Evolutionary conservation across 2,329 filamentous ascomycete genomes (phyloP).

Genomic region (Verticillium longisporum): DNA sequence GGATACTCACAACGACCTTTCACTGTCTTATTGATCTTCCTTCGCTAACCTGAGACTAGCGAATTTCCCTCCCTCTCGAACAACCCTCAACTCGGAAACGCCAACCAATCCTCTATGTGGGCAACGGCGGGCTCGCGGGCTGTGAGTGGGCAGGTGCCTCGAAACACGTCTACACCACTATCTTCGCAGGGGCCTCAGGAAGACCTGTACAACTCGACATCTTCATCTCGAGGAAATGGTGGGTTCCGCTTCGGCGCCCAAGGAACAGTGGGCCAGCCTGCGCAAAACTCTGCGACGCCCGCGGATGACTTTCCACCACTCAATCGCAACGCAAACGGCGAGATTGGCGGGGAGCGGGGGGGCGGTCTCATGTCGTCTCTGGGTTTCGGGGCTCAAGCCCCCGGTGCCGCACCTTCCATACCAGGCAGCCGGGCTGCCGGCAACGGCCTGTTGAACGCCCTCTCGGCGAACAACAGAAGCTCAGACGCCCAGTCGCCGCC

Average conservation of each 20-base stretch:
- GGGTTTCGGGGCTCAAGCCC: conserved; percentile 42
- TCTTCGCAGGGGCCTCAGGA: conserved; percentile 45
- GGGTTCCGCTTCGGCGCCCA: conserved; percentile 47
- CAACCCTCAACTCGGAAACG: conserved; percentile 45
- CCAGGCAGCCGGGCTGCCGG: conserved; percentile 35
- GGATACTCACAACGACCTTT: not conserved
- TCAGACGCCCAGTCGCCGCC: conserved; percentile 41
- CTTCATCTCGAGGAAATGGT: conserved; percentile 32
- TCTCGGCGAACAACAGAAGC: conserved; percentile 51
- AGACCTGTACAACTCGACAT: conserved; percentile 31
- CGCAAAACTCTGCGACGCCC: conserved; percentile 39
- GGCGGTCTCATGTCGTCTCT: conserved; percentile 45
- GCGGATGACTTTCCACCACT: conserved; percentile 58
- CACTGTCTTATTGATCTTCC: no score
- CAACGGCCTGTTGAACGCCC: conserved; percentile 56
- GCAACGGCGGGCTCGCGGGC: conserved; percentile 41
- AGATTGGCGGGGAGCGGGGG: conserved; percentile 49
- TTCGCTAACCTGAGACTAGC: conserved; percentile 26
- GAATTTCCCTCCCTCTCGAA: conserved; percentile 62
- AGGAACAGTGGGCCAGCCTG: conserved; percentile 22
- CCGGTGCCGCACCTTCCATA: conserved; percentile 26
- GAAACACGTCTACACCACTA: conserved; percentile 44
- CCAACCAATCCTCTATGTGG: conserved; percentile 48
- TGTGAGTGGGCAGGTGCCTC: conserved; percentile 40
- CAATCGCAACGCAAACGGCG: conserved; percentile 49